Conservation (phyloP, 2,329 filamentous ascomycete species). For the Thelonectria olida region DNA sequence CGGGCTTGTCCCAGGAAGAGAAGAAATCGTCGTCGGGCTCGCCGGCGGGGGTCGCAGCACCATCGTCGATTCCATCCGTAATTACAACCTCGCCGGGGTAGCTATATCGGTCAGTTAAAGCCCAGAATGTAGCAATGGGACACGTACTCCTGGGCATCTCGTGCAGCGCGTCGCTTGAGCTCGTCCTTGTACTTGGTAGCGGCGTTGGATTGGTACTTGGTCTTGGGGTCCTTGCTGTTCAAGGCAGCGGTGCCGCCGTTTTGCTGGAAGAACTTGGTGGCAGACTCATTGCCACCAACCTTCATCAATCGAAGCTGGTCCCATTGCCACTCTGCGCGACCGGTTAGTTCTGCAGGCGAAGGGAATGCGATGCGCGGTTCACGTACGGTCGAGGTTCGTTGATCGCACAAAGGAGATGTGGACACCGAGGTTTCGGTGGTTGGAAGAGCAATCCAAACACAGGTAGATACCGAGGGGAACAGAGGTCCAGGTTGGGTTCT, state of each 20-base stretch:
- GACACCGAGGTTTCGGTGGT: conserved; percentile 96
- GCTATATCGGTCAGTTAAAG: conserved; percentile 56
- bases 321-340: conserved; percentile 89
- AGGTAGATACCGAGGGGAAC: conserved; percentile 98
- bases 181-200: conserved; percentile 99
- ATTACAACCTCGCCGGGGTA: conserved; percentile 88
- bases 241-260: conserved; percentile 94
- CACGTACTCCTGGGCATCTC: conserved; percentile 84
- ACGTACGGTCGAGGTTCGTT: conserved; percentile 96
- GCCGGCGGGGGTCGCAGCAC: conserved; percentile 78
- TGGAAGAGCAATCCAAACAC: conserved; percentile 95
- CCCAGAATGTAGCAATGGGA: neutral
- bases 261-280: conserved; percentile 97
- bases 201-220: conserved; percentile 94
- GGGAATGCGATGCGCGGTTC: conserved; percentile 5
- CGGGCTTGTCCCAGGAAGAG: conserved; percentile 97
- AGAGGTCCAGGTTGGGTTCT: conserved; percentile 98
- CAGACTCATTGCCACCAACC: conserved; percentile 96
- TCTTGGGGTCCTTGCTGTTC: conserved; percentile 95
- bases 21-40: conserved; percentile 97
- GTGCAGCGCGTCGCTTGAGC: conserved; percentile 83
- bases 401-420: conserved; percentile 99
- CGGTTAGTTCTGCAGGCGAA: conserved; percentile 26
- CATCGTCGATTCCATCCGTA: conserved; percentile 76
- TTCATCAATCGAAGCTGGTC: conserved; percentile 98